phyloP scores from a whole-genome alignment of 371 early-diverging fungal genomes.

The Mucor circinelloides region DNA sequence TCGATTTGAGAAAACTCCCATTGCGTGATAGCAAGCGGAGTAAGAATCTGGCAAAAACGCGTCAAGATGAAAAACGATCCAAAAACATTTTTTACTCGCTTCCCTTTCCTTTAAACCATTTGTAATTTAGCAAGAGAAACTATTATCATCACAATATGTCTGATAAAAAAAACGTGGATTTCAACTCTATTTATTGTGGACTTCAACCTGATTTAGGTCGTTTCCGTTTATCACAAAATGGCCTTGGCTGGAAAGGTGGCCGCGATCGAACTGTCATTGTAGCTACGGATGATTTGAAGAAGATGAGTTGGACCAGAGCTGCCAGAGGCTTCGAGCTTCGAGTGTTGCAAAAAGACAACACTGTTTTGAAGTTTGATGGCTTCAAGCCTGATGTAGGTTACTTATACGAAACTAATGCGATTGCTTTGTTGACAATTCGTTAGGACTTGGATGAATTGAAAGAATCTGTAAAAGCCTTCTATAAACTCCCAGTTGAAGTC shows the following conservation, averaged over 20 bases:
- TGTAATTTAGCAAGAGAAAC: neutral
- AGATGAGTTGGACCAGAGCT: constrained; percentile 76
- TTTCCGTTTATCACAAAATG: constrained; percentile 77
- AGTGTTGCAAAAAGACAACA: constrained; percentile 71
- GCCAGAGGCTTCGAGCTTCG: constrained; percentile 86
- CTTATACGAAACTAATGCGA: neutral
- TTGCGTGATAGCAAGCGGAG: neutral
- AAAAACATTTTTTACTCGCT: neutral
- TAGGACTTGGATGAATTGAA: constrained; percentile 83
- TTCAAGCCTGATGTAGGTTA: constrained; percentile 74
- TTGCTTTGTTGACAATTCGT: neutral
- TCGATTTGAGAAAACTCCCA: too few species aligned
- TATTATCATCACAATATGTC: constrained; percentile 22
- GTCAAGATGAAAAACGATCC: neutral
- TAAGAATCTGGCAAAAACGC: neutral
- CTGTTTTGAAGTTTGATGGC: constrained; percentile 85
- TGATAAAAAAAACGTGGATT: constrained; percentile 45
- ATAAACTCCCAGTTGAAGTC: constrained; percentile 75
- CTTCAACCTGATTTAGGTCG: constrained; percentile 54
- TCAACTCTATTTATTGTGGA: constrained; percentile 49
- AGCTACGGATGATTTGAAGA: constrained; percentile 67
- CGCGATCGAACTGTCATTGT: constrained; percentile 66
- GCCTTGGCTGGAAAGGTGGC: constrained; percentile 83
- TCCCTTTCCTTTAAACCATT: neutral
- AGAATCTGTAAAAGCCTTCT: constrained; percentile 67